Percentiles rank a stretch among this genome's conserved stretches.
These are phyloP conservation scores for Globisporangium orthogonon DNA, from an alignment of 352 stramenopile species.

Conservation along the genomic window DNA sequence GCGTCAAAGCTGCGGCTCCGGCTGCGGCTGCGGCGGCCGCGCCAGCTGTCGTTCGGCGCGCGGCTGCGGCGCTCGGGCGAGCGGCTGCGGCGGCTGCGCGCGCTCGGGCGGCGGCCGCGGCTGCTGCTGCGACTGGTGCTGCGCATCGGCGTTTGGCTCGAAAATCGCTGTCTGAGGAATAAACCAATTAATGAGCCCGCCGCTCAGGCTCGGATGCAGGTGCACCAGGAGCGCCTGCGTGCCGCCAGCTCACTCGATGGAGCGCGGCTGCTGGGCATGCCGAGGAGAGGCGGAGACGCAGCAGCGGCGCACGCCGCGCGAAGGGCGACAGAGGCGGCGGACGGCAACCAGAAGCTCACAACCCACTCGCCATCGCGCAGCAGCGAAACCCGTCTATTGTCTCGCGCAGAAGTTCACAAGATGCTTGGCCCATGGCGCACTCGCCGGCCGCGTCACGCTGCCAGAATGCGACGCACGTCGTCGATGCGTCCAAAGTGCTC, in stretches of 20 bases:
- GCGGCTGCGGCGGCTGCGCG: constrained; percentile 2
- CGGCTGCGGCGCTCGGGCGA: constrained; percentile 8
- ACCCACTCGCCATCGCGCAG: background rate
- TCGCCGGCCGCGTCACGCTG: background rate
- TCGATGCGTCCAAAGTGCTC: constrained; percentile 71
- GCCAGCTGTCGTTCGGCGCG: background rate
- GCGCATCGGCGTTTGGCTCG: constrained; percentile 3
- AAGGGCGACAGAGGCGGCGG: too few species aligned
- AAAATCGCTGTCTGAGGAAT: background rate
- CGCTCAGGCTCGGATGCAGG: too few species aligned
- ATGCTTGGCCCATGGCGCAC: background rate
- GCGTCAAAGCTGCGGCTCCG: constrained; percentile 7
- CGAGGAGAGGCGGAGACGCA: too few species aligned
- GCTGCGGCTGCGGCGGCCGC: constrained; percentile 21
- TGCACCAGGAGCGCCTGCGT: too few species aligned
- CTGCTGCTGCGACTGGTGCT: constrained; percentile 13
- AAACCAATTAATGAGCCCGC: too few species aligned
- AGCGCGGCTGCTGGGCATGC: too few species aligned
- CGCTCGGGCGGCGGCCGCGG: constrained; percentile 9
- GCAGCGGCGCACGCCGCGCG: too few species aligned
- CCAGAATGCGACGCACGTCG: constrained; percentile 27
- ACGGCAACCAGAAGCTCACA: background rate
- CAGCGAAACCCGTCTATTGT: background rate
- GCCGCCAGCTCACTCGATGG: too few species aligned
- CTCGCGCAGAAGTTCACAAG: background rate